Evolutionary conservation across 2,329 filamentous ascomycete species (phyloP).

Genomic region (Xylariaceae sp.): DNA sequence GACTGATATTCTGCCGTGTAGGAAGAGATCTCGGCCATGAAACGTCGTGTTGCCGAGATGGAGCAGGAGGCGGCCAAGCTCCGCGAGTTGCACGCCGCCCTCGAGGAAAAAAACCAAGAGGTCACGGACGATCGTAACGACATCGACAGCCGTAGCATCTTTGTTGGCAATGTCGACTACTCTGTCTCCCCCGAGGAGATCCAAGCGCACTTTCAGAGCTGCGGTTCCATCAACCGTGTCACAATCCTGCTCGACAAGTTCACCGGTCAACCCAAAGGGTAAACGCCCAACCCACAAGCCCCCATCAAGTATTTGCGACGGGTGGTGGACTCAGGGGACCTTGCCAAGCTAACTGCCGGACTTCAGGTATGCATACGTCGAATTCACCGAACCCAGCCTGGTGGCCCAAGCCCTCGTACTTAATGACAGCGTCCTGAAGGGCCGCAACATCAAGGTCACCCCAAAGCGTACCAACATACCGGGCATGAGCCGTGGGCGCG

Average conservation of each 20-base stretch:
- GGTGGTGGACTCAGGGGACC: no score
- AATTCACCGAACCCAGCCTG: constrained; percentile 90
- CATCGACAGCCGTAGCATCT: constrained; percentile 90
- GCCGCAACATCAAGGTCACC: constrained; percentile 86
- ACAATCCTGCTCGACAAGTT: constrained; percentile 98
- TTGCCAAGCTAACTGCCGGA: constrained; percentile 6
- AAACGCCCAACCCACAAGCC: no score
- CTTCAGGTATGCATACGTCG: constrained; percentile 91
- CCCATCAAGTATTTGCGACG: no score
- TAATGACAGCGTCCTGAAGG: constrained; percentile 94
- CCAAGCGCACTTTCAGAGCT: constrained; percentile 96
- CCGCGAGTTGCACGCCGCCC: constrained; percentile 76
- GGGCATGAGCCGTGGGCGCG: constrained; percentile 80
- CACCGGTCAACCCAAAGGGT: constrained; percentile 99
- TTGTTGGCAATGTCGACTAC: constrained; percentile 98
- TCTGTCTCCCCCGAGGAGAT: constrained; percentile 96
- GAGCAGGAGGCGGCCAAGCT: constrained; percentile 83
- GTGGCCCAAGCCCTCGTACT: constrained; percentile 90
- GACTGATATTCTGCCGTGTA: constrained; percentile 25
- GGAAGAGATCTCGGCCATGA: constrained; percentile 85
- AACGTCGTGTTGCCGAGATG: constrained; percentile 81
- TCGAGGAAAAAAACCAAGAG: constrained; percentile 80
- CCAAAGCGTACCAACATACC: constrained; percentile 97
- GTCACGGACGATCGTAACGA: constrained; percentile 92
- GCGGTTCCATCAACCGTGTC: constrained; percentile 94